These are phyloP conservation scores for Poa pratensis DNA, from an alignment of 176 grass and related monocot species.

Conservation along the genomic window DNA sequence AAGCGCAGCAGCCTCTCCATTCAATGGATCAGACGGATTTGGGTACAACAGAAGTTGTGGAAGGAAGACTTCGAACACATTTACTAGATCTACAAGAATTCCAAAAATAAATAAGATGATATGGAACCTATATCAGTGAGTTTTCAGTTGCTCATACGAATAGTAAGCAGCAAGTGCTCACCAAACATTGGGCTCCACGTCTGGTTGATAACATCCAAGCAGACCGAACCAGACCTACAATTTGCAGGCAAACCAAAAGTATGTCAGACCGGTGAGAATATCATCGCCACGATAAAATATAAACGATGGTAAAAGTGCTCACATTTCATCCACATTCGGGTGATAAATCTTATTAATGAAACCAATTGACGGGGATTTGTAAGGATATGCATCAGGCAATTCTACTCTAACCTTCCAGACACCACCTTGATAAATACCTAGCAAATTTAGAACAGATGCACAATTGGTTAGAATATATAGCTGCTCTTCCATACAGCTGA, in stretches of 20 bases:
- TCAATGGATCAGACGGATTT: constrained; percentile 95
- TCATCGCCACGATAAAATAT: neutral
- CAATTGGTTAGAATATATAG: constrained; percentile 20
- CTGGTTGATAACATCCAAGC: constrained; percentile 99
- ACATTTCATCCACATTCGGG: constrained; percentile 99
- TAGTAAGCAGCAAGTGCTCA: constrained; percentile 38
- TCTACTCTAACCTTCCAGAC: constrained; percentile 99
- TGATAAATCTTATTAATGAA: constrained; percentile 99
- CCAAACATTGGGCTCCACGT: constrained; percentile 99
- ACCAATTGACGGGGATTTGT: constrained; percentile 92
- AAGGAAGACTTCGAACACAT: constrained; percentile 96
- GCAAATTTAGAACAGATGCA: constrained; percentile 35
- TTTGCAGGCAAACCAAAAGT: constrained; percentile 13
- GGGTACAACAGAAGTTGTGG: constrained; percentile 93
- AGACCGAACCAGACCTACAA: constrained; percentile 96
- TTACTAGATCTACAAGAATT: constrained; percentile 76
- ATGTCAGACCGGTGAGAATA: constrained; percentile 11
- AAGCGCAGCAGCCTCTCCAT: constrained; percentile 92
- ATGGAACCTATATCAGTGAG: constrained; percentile 2
- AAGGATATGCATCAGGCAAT: constrained; percentile 92
- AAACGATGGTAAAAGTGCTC: constrained; percentile 41
- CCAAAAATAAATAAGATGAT: neutral
- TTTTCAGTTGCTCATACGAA: neutral
- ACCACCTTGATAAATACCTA: constrained; percentile 97
- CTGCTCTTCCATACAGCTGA: neutral